These are phyloP conservation scores for Cladobotryum protrusum DNA, from an alignment of 2,329 filamentous ascomycete genomes.

Conservation along the genomic window DNA sequence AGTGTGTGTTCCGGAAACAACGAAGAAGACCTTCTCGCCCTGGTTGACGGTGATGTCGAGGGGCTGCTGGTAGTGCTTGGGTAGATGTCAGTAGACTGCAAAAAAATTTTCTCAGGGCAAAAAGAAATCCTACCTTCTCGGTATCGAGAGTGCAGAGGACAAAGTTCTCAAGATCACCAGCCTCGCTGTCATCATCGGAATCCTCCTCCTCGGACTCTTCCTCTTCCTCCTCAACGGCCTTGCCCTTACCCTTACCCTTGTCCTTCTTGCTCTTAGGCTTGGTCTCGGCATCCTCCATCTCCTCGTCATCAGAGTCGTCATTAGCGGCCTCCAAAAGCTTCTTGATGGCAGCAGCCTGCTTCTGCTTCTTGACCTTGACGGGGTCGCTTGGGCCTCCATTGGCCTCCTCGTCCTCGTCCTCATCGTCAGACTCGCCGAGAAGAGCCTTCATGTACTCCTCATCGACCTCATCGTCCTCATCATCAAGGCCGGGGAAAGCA, in stretches of 20 bases:
- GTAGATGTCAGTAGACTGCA: conserved; percentile 20
- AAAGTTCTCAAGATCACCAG: conserved; percentile 73
- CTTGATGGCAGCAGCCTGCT: conserved; percentile 68
- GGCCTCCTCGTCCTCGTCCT: conserved; percentile 57
- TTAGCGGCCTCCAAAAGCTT: conserved; percentile 67
- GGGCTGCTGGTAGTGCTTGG: conserved; percentile 86
- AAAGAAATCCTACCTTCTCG: conserved; percentile 61
- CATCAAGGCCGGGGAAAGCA: conserved; percentile 49
- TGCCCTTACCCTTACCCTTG: conserved; percentile 69
- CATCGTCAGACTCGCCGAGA: conserved; percentile 46
- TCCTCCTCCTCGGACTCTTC: conserved; percentile 53
- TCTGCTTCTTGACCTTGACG: conserved; percentile 80
- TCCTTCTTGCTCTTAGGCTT: conserved; percentile 59
- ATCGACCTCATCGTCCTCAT: conserved; percentile 59
- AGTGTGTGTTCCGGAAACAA: conserved; percentile 81
- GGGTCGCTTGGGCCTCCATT: conserved; percentile 92
- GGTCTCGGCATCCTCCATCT: conserved; percentile 65
- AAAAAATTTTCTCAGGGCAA: neutral
- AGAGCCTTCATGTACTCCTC: conserved; percentile 58
- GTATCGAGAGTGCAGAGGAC: conserved; percentile 95
- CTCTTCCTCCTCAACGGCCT: conserved; percentile 53
- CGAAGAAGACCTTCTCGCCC: conserved; percentile 86
- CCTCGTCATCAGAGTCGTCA: conserved; percentile 54
- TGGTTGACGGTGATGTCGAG: conserved; percentile 89
- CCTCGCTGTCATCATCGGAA: conserved; percentile 57